Base-by-base conservation (phyloP, 1,284 basidiomycete species). In the Ceratobasidium sp. region DNA sequence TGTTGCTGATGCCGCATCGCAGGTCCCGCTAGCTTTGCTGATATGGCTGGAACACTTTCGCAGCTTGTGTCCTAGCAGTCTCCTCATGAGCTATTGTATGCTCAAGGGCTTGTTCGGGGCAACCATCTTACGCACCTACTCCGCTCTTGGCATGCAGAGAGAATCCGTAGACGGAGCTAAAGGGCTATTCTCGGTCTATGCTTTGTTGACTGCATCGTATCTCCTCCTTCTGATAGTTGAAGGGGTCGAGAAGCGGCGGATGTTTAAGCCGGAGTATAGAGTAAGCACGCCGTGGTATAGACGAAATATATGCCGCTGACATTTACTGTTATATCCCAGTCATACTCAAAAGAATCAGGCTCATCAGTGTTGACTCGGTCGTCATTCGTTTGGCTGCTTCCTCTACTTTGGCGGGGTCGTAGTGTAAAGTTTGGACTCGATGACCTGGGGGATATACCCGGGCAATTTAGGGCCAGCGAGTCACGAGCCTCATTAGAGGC, bases 351-450 rank as follows among this genome's bases (percentile, higher is more conserved):
- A 10, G 76, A 77, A 33, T 56, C 76, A 6, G 46, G 63, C 9
- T 68, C 76, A 12, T 77, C 76, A 13, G n/a, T 77, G 3, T 26
- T 68, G 28, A 42, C 64, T 4, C 76, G 76, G 39, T 60, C 68
- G 49, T 28, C 53, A 40, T 77, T 77, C 55, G 51, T 68, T 15
- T 69, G 66, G 64, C 53, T 77, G 2, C 53, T 77, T 20, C 76
- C 76, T 13, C 53, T 77, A 28, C 53, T 77, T 7, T 68, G 66
- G 51, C 44, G 76, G 1, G 76, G 76, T 0, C 66, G 76, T n/a
- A 58, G 55, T 40, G 53, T 51, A n/a, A 56, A 67, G 40, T 68
- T 77, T 44, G 63, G 64, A n/a, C 64, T 77, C 12, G 66, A 77
- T 7, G 76, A 77, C 42, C 55, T 77, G 40, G 39, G 64, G n/a